Conservation (phyloP, 2,329 filamentous ascomycete genomes). For the Hypoxylon sp. region DNA sequence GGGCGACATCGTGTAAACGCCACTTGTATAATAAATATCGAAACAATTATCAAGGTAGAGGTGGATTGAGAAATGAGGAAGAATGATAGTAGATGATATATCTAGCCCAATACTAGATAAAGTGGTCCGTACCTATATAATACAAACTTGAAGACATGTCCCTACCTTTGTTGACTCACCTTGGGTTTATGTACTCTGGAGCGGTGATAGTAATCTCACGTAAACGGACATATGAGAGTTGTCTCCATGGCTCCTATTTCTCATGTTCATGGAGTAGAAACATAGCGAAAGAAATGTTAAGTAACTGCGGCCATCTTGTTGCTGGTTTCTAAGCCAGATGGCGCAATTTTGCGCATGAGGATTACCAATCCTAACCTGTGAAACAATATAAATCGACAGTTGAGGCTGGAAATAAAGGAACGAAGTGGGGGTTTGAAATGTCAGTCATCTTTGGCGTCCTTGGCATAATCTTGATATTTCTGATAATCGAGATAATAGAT, state of each 20-base stretch:
- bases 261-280: conserved; percentile 13
- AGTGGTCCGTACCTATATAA: conserved; percentile 1
- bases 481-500: neutral
- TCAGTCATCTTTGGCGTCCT: conserved; percentile 14
- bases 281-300: neutral
- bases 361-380: conserved; percentile 26
- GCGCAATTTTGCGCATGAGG: conserved; percentile 12
- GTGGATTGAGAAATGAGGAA: neutral
- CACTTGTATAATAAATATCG: conserved; percentile 12
- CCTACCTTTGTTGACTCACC: conserved; percentile 19
- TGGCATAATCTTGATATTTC: conserved; percentile 11
- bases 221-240: conserved; percentile 19
- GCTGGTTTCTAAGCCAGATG: conserved; percentile 22
- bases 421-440: conserved; percentile 1
- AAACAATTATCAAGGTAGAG: neutral
- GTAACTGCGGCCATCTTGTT: neutral
- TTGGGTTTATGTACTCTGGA: conserved; percentile 17
- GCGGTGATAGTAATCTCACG: neutral
- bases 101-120: conserved; percentile 6
- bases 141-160: neutral
- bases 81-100: neutral
- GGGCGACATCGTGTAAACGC: conserved; percentile 32
- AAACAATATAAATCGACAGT: conserved; percentile 11
- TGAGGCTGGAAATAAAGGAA: neutral
- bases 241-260: conserved; percentile 23